phyloP scores from a whole-genome alignment of 352 stramenopile species.

The Stramenopiles sp. region DNA sequence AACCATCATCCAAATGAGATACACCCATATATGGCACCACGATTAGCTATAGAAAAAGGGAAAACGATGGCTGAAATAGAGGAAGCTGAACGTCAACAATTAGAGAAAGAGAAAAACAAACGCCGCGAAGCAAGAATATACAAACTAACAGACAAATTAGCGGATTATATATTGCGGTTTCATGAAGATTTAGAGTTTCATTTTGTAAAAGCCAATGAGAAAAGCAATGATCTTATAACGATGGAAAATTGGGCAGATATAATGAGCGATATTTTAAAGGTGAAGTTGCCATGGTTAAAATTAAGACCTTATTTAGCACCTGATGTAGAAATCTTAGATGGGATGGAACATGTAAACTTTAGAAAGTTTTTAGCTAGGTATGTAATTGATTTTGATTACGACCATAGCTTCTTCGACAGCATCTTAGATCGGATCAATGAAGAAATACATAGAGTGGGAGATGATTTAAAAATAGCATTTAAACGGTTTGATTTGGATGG shows the following conservation, averaged over 20 bases:
- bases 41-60: neutral
- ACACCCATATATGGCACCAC: neutral
- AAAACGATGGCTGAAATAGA: neutral
- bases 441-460: neutral
- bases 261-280: neutral
- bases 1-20: neutral
- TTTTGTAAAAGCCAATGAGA: neutral
- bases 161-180: neutral
- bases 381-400: neutral
- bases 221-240: neutral
- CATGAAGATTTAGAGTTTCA: neutral
- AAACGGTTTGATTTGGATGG: neutral
- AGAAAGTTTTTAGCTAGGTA: neutral
- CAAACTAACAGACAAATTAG: neutral
- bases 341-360: neutral
- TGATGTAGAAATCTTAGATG: neutral
- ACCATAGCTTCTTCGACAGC: neutral
- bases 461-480: neutral
- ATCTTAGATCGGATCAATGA: neutral
- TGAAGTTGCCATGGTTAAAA: constrained; percentile 2
- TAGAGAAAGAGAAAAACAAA: neutral
- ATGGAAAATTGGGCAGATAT: neutral
- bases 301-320: neutral
- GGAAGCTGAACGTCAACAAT: neutral
- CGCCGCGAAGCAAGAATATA: neutral